Percentiles rank a stretch among this genome's conserved stretches.
phyloP scores from a whole-genome alignment of 2,329 filamentous ascomycete genomes.

The Penicillium sp. region DNA sequence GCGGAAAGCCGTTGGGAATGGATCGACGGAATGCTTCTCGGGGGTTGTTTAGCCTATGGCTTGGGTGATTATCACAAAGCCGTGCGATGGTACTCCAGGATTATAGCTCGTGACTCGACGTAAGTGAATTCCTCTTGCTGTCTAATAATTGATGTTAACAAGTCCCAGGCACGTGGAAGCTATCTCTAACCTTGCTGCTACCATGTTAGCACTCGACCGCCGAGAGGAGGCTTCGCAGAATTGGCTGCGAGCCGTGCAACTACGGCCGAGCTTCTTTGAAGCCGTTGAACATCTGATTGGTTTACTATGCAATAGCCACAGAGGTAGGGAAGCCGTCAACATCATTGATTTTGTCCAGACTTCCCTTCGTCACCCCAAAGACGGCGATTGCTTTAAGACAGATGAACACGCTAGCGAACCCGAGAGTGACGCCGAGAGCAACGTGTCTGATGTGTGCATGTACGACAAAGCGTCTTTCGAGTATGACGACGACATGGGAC shows the following conservation, averaged over 20 bases:
- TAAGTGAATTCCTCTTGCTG: slow-evolving; percentile 37
- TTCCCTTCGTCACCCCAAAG: slow-evolving; percentile 58
- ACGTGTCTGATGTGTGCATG: slow-evolving; percentile 49
- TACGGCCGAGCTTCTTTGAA: slow-evolving; percentile 86
- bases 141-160: slow-evolving; percentile 21
- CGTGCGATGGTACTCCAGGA: slow-evolving; percentile 52
- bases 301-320: slow-evolving; percentile 75
- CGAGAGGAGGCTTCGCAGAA: slow-evolving; percentile 79
- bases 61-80: slow-evolving; percentile 76
- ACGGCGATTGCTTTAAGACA: slow-evolving; percentile 48
- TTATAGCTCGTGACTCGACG: slow-evolving; percentile 58
- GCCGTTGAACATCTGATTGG: slow-evolving; percentile 93
- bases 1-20: slow-evolving; percentile 80
- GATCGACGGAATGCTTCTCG: slow-evolving; percentile 88
- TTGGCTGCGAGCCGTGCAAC: slow-evolving; percentile 80
- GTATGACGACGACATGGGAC: slow-evolving; percentile 48
- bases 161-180: slow-evolving; percentile 76
- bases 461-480: slow-evolving; percentile 60
- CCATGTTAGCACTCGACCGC: slow-evolving; percentile 77
- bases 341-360: slow-evolving; percentile 84
- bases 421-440: slow-evolving; percentile 56
- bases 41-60: slow-evolving; percentile 88
- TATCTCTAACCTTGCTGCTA: slow-evolving; percentile 87
- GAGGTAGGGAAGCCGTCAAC: slow-evolving; percentile 78
- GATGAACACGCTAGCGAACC: slow-evolving; percentile 59